Evolutionary conservation across 2,329 filamentous ascomycete genomes (phyloP), one percentile per base, ranked within the genome.

Genomic region (Drechslerella coelobrocha): DNA sequence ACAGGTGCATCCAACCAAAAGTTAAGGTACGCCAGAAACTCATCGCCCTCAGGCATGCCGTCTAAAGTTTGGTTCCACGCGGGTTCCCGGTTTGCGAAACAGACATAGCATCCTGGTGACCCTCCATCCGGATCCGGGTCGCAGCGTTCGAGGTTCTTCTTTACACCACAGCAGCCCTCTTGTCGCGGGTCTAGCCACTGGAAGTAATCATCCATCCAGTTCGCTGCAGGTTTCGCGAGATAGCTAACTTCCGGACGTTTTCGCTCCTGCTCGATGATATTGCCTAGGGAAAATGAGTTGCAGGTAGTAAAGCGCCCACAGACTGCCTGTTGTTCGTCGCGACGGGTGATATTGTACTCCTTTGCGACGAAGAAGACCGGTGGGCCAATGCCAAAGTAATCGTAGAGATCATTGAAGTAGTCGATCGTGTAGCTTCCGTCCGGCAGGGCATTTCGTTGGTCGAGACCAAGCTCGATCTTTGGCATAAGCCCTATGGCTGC

Each of bases 201-300:
- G 80, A 97, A 91, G 80, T 91, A 97, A 77, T 99, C 94, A 74
- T 99, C 94, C 17, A 99, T 85, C 94, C 94, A 99, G 78, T 90
- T 97, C 2, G 95, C 94, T 0, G 93, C 88, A 0, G 92, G 89
- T 8, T 92, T 88, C 5, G 91, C 85, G 74, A 99, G 91, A 78
- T 92, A 97, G 0, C 92, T 97, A 0, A 93, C 83, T 5, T 95
- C 86, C 0, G 92, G 85, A 37, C 94, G 86, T 81, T 97, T 97
- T 9, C 94, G 87, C 80, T 99, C 95, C 75, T 94, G 90, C 78
- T 99, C 95, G 2, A 99, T 83, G 1, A 96, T 88, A 76, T 96
- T 97, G 39, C 91, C 87, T 2, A 99, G 82, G 0, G 92, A 97
- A 68, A 89, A 85, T 37, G 88, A 83, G 73, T 96, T 84, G 79